These are phyloP conservation scores for Scleromitrula shiraiana DNA, from an alignment of 2,329 filamentous ascomycete species.

Conservation along the genomic window DNA sequence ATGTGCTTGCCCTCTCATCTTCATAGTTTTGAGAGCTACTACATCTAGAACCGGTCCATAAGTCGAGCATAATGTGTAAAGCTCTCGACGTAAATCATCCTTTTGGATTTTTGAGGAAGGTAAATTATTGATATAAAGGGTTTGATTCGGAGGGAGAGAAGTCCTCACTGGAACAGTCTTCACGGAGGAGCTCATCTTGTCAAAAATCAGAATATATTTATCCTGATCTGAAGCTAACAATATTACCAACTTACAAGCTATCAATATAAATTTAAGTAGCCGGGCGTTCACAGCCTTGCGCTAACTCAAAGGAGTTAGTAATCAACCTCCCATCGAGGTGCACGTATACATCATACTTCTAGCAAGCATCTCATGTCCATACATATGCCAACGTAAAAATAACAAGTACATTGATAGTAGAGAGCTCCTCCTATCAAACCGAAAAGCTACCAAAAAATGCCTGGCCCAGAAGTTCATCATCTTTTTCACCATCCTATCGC, in stretches of 20 bases:
- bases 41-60: constrained; percentile 91
- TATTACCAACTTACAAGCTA: background rate
- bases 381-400: constrained; percentile 8
- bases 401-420: constrained; percentile 66
- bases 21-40: constrained; percentile 76
- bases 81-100: constrained; percentile 70
- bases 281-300: constrained; percentile 7
- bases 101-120: constrained; percentile 84
- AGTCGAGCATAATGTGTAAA: constrained; percentile 91
- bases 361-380: constrained; percentile 4
- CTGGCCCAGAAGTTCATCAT: constrained; percentile 84
- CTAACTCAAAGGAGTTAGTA: constrained; percentile 5
- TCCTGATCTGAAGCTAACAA: background rate
- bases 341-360: constrained; percentile 7
- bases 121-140: constrained; percentile 83
- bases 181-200: constrained; percentile 1
- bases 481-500: constrained; percentile 95
- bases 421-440: constrained; percentile 96
- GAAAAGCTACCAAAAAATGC: constrained; percentile 52
- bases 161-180: background rate
- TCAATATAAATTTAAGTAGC: constrained; percentile 1
- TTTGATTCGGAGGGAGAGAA: constrained; percentile 59
- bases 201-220: background rate
- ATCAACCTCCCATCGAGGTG: background rate
- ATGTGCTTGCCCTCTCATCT: constrained; percentile 95